A percentile compares a stretch with the other conserved stretches of the same genome.
These are phyloP conservation scores for Stagonosporopsis chrysanthemi DNA, from an alignment of 2,329 filamentous ascomycete species.

Conservation along the genomic window DNA sequence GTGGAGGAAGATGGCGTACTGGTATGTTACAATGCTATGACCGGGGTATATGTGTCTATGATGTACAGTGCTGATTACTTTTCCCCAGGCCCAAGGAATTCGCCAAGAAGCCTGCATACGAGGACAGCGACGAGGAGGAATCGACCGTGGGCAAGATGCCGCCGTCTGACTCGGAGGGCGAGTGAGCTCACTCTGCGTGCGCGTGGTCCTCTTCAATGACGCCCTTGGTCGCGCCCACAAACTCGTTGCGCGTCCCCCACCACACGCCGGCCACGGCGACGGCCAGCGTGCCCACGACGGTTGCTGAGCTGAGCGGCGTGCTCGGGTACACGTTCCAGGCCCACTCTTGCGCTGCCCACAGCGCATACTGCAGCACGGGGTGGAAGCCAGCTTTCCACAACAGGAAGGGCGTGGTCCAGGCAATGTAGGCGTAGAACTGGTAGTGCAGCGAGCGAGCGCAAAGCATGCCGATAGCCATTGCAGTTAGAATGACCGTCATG, in stretches of 20 bases:
- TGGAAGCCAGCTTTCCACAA: slow-evolving; percentile 80
- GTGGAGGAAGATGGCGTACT: slow-evolving; percentile 90
- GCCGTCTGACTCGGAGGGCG: slow-evolving; percentile 77
- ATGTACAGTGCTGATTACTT: slow-evolving; percentile 13
- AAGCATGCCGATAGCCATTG: slow-evolving; percentile 80
- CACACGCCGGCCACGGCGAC: slow-evolving; percentile 70
- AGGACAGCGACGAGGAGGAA: slow-evolving; percentile 77
- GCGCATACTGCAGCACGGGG: slow-evolving; percentile 68
- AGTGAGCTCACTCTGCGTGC: slow-evolving; percentile 49
- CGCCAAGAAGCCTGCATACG: slow-evolving; percentile 66
- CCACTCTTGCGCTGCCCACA: slow-evolving; percentile 86
- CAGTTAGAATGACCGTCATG: slow-evolving; percentile 77
- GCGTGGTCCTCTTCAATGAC: slow-evolving; percentile 39
- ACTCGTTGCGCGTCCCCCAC: slow-evolving; percentile 60
- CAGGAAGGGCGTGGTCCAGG: slow-evolving; percentile 87
- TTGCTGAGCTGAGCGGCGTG: slow-evolving; percentile 67
- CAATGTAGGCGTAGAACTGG: slow-evolving; percentile 92
- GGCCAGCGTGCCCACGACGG: slow-evolving; percentile 75
- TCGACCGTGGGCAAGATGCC: slow-evolving; percentile 86
- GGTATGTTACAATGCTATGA: slow-evolving; percentile 56
- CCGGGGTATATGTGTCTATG: slow-evolving; percentile 15
- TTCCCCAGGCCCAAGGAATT: slow-evolving; percentile 75
- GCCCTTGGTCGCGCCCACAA: slow-evolving; percentile 47
- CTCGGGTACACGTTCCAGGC: slow-evolving; percentile 96
- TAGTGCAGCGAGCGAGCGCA: slow-evolving; percentile 91